phyloP scores from a whole-genome alignment of 75 land plant species.

The Pinus tabuliformis region DNA sequence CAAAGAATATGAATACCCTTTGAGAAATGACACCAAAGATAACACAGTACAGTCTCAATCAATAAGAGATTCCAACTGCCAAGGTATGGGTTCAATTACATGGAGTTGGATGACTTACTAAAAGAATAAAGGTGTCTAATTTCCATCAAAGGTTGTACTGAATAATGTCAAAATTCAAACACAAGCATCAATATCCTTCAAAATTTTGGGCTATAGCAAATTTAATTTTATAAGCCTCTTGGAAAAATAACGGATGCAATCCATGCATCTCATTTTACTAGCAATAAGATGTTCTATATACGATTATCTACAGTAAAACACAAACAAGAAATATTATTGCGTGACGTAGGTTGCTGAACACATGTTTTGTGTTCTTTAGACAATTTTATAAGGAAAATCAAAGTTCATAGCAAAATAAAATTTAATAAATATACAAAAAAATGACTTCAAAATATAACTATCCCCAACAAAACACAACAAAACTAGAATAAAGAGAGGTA shows the following conservation, averaged over 20 bases:
- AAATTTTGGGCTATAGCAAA: not conserved
- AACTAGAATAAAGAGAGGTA: not conserved
- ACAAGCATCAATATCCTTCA: not conserved
- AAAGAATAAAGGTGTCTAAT: not conserved
- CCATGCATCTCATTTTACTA: not conserved
- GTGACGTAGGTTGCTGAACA: not conserved
- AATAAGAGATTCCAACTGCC: not conserved
- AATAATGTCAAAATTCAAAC: no score
- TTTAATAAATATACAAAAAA: not conserved
- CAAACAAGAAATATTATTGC: not conserved
- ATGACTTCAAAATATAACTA: not conserved
- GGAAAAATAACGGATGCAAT: not conserved
- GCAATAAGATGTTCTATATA: not conserved
- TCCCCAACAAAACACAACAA: not conserved
- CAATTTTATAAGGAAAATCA: not conserved
- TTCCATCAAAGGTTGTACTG: no score
- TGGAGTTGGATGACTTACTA: not conserved
- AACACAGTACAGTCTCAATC: not conserved
- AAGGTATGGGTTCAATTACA: not conserved
- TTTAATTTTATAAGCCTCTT: not conserved
- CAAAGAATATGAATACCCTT: not conserved
- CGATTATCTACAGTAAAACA: not conserved
- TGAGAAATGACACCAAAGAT: not conserved
- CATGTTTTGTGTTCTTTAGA: not conserved
- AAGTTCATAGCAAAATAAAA: not conserved